Evolutionary conservation across 2,329 filamentous ascomycete species (phyloP).

Genomic region (Colletotrichum somersetense): DNA sequence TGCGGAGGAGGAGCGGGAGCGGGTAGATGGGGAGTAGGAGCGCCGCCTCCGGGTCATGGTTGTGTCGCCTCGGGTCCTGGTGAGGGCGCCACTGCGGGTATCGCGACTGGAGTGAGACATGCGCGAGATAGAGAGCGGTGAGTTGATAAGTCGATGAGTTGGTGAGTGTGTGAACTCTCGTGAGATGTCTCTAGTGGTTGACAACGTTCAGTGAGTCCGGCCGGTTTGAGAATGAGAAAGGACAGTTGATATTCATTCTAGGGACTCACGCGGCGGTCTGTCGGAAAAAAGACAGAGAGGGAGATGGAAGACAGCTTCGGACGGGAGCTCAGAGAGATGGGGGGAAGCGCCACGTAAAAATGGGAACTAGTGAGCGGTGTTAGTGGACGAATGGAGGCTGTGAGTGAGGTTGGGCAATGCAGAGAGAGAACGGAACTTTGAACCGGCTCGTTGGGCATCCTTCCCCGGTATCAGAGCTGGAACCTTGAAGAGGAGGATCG

Average conservation of each 20-base stretch:
- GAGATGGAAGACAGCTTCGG: no score
- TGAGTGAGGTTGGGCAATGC: conserved; percentile 16
- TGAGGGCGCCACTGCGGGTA: conserved; percentile 10
- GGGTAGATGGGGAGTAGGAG: conserved; percentile 21
- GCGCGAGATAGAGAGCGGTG: background rate
- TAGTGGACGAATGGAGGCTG: background rate
- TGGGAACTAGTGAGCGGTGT: background rate
- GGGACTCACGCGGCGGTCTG: background rate
- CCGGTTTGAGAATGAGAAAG: background rate
- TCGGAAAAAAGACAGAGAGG: background rate
- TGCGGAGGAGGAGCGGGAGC: conserved; percentile 20
- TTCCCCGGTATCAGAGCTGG: conserved; percentile 37
- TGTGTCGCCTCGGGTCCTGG: conserved; percentile 2
- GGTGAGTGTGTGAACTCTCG: background rate
- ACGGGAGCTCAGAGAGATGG: background rate
- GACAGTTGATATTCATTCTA: background rate
- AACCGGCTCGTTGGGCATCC: conserved; percentile 14
- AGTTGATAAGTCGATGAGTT: background rate
- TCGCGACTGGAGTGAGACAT: conserved; percentile 7
- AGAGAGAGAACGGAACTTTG: conserved; percentile 10
- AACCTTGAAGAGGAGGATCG: conserved; percentile 14
- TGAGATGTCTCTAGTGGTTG: conserved; percentile 4
- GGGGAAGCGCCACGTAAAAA: background rate
- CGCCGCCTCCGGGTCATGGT: conserved; percentile 19
- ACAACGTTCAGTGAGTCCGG: background rate